phyloP scores from a whole-genome alignment of 768 basidiomycete genomes.

The Boletus edulis region DNA sequence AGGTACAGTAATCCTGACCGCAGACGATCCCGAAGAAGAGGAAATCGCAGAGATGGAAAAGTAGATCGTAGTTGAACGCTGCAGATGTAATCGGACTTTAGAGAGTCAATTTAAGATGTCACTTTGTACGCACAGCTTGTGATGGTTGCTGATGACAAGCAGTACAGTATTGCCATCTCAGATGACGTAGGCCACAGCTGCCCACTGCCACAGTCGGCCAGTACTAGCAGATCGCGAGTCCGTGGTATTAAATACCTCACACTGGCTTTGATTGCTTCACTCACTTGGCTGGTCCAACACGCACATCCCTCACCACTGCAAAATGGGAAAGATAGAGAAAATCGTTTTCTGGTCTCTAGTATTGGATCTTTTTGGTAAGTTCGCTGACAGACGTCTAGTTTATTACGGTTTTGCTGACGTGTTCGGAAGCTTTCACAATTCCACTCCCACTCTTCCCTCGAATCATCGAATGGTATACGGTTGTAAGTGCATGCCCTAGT shows the following conservation, averaged over 20 bases:
- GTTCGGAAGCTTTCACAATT: constrained; percentile 76
- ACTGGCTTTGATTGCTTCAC: background rate
- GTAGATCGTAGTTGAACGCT: background rate
- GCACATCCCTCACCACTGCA: background rate
- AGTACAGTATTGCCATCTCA: too few species aligned
- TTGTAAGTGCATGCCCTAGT: constrained; percentile 40
- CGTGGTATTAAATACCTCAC: background rate
- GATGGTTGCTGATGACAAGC: too few species aligned
- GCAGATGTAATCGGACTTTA: too few species aligned
- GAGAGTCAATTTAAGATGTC: too few species aligned
- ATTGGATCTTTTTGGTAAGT: constrained; percentile 77
- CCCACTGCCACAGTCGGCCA: too few species aligned
- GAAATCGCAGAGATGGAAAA: constrained; percentile 4
- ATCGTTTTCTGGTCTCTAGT: constrained; percentile 90
- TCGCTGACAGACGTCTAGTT: background rate
- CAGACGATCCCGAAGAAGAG: constrained; percentile 23
- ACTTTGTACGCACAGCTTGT: too few species aligned
- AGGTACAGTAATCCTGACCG: constrained; percentile 37
- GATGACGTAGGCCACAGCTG: too few species aligned
- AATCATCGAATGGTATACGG: constrained; percentile 90
- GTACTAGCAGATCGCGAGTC: too few species aligned
- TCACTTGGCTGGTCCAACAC: background rate
- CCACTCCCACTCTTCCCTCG: constrained; percentile 97
- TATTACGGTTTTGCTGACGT: constrained; percentile 11
- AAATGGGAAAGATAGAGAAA: constrained; percentile 68